Percentiles rank a stretch among this genome's conserved stretches.
phyloP scores from a whole-genome alignment of 176 grass and related monocot species.

The Urochloa ruziziensis region DNA sequence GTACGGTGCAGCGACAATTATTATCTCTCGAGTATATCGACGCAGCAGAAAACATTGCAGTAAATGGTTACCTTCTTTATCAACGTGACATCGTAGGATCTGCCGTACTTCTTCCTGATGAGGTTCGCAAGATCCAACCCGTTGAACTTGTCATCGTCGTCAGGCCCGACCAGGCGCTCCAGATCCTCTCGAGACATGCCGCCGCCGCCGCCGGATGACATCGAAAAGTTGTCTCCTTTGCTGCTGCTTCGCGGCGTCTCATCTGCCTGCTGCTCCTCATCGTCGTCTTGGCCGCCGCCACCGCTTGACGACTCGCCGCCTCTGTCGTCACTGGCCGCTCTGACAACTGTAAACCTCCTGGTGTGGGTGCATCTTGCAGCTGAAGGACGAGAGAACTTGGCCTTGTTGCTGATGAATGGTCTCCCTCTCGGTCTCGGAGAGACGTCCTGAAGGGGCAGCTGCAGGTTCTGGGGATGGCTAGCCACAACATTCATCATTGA shows the following conservation, averaged over 20 bases:
- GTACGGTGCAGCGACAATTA: no score
- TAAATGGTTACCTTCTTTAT: conserved; percentile 48
- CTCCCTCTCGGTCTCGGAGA: background rate
- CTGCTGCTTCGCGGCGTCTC: no score
- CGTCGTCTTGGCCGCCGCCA: conserved; percentile 31
- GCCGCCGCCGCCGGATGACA: no score
- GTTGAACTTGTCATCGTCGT: conserved; percentile 73
- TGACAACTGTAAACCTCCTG: background rate
- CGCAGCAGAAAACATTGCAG: no score
- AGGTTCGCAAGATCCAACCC: conserved; percentile 82
- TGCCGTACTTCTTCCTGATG: conserved; percentile 85
- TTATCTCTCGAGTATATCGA: no score
- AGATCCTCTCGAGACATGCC: conserved; percentile 60
- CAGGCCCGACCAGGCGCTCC: conserved; percentile 62
- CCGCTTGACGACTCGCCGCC: background rate
- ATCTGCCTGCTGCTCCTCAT: background rate
- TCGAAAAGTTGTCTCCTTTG: no score
- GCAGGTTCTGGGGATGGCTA: conserved; percentile 29
- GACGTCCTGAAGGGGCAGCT: background rate
- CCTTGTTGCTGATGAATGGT: conserved; percentile 13
- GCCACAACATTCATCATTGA: conserved; percentile 56
- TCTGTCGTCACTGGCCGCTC: background rate
- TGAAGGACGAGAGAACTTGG: background rate
- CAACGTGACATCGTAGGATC: conserved; percentile 88
- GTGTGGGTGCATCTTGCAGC: background rate